Percentiles rank a stretch among this genome's conserved stretches.
Conservation (phyloP, 352 stramenopile genomes). For the Phytophthora foliorum region DNA sequence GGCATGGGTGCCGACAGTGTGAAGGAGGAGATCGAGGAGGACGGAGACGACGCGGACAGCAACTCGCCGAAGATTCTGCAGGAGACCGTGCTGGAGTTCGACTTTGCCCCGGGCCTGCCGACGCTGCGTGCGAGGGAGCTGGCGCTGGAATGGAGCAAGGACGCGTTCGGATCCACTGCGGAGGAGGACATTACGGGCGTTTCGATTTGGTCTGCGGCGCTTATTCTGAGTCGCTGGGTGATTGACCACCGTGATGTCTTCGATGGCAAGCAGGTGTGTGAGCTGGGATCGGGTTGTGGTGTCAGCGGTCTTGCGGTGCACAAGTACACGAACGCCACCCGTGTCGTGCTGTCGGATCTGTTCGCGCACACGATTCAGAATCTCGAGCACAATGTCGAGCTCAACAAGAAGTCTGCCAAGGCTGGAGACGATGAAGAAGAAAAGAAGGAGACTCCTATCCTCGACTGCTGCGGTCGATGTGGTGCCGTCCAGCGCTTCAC, state of each 20-base stretch:
- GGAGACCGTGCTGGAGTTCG: constrained; percentile 84
- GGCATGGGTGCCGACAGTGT: constrained; percentile 78
- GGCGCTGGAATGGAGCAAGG: constrained; percentile 85
- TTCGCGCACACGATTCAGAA: constrained; percentile 88
- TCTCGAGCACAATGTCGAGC: constrained; percentile 78
- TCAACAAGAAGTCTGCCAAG: constrained; percentile 63
- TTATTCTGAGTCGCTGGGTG: constrained; percentile 88
- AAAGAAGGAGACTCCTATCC: constrained; percentile 35
- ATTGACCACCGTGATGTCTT: constrained; percentile 75
- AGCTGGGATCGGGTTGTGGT: constrained; percentile 87
- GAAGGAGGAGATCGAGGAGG: constrained; percentile 73
- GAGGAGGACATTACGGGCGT: constrained; percentile 91
- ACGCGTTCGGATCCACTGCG: constrained; percentile 81
- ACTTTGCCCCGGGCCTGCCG: constrained; percentile 68
- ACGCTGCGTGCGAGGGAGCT: constrained; percentile 81
- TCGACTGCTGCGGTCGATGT: constrained; percentile 73
- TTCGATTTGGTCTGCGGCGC: constrained; percentile 90
- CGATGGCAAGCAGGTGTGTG: constrained; percentile 79
- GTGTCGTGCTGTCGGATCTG: constrained; percentile 87
- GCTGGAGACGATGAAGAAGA: constrained; percentile 31
- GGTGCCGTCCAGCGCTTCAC: constrained; percentile 79
- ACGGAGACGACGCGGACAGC: constrained; percentile 56
- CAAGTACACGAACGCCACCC: constrained; percentile 79
- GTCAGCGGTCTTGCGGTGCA: constrained; percentile 83
- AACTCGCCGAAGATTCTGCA: constrained; percentile 77